phyloP scores from a whole-genome alignment of 257 asterid genomes.

The Solanum sparsipilum region DNA sequence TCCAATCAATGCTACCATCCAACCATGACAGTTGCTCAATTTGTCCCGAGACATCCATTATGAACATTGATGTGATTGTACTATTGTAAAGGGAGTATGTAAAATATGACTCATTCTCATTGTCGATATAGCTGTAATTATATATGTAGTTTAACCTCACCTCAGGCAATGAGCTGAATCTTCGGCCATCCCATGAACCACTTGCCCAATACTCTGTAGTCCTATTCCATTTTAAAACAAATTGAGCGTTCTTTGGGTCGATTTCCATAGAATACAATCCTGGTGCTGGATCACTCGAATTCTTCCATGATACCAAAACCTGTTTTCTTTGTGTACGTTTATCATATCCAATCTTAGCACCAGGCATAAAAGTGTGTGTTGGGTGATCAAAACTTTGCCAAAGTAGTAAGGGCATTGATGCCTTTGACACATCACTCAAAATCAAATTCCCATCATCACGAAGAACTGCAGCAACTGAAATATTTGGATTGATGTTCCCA shows the following conservation, averaged over 20 bases:
- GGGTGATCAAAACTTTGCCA: slow-evolving; percentile 26
- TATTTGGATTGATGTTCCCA: background rate
- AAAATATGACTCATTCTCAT: slow-evolving; percentile 16
- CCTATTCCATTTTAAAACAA: background rate
- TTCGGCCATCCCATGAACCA: slow-evolving; percentile 54
- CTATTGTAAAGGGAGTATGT: slow-evolving; percentile 23
- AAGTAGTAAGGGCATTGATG: background rate
- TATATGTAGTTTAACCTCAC: slow-evolving; percentile 8
- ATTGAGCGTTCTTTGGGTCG: background rate
- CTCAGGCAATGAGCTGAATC: slow-evolving; percentile 38
- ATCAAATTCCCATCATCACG: background rate
- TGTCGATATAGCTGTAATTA: slow-evolving; percentile 13
- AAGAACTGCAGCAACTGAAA: background rate
- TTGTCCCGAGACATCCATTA: slow-evolving; percentile 30
- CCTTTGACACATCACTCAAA: background rate
- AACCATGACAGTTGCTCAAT: slow-evolving; percentile 18
- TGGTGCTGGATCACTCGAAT: slow-evolving; percentile 2
- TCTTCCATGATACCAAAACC: slow-evolving; percentile 3
- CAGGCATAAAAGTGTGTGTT: background rate
- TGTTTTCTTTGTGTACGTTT: background rate
- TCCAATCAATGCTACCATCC: background rate
- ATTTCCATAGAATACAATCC: slow-evolving; percentile 4
- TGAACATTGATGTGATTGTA: slow-evolving; percentile 2
- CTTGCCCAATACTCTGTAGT: slow-evolving; percentile 43
- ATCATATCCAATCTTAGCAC: background rate